Conservation (phyloP, 1,284 basidiomycete genomes). For the Leccinum pallidistipes region DNA sequence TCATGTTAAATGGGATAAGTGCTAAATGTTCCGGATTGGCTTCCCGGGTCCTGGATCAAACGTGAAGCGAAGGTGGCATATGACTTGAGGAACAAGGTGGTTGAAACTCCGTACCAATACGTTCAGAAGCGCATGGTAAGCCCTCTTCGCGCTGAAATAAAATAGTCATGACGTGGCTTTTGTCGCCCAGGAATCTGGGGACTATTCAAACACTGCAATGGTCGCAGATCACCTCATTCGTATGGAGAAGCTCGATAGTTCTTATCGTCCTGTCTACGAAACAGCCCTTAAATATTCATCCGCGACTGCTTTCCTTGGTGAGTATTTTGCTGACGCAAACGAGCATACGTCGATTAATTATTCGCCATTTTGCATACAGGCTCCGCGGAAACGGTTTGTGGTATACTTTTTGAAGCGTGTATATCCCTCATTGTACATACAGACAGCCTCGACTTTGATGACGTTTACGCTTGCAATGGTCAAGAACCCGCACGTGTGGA, state of each 20-base stretch:
- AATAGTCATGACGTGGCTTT: too few relatives aligned
- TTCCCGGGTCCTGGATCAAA: constrained; percentile 13
- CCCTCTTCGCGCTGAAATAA: neutral
- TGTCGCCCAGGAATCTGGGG: neutral
- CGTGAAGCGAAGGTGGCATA: constrained; percentile 1
- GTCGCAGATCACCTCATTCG: constrained; percentile 12
- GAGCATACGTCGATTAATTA: neutral
- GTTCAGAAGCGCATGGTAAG: constrained; percentile 12
- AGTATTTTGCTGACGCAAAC: neutral
- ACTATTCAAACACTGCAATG: constrained; percentile 4
- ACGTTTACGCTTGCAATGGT: neutral
- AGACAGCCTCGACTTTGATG: neutral
- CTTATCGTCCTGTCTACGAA: constrained; percentile 4
- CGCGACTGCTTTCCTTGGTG: constrained; percentile 14
- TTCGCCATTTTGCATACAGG: neutral
- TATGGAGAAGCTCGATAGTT: constrained; percentile 6
- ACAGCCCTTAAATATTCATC: constrained; percentile 11
- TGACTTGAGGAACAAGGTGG: constrained; percentile 1
- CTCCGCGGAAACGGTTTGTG: neutral
- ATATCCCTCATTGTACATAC: neutral
- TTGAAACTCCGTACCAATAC: constrained; percentile 14
- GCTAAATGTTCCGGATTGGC: constrained; percentile 15
- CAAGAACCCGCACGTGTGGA: neutral
- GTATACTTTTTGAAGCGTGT: neutral
- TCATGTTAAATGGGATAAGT: constrained; percentile 2